Conservation (phyloP, 2,329 filamentous ascomycete species). For the Chaetomium globosum region DNA sequence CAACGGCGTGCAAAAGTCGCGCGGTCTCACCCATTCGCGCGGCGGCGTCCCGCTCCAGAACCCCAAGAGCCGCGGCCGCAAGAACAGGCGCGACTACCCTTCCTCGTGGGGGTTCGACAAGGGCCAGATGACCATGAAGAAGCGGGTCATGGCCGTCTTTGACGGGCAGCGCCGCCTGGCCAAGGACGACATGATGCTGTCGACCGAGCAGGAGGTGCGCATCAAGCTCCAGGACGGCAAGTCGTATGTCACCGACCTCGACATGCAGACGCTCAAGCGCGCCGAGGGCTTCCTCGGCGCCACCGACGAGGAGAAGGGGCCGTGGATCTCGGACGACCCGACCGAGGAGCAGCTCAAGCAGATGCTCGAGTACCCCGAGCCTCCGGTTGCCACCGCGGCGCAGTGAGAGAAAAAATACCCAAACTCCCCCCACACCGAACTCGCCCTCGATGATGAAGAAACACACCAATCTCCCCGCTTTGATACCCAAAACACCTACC, state of each 20-base stretch:
- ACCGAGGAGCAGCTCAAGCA: conserved; percentile 62
- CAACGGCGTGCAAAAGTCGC: conserved; percentile 65
- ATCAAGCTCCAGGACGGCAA: conserved; percentile 75
- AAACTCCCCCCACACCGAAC: not conserved
- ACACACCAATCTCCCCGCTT: conserved; percentile 6
- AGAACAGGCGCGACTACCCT: conserved; percentile 91
- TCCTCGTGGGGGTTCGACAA: conserved; percentile 90
- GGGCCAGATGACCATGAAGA: conserved; percentile 97
- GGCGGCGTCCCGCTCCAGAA: conserved; percentile 63
- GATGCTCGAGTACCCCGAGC: conserved; percentile 55
- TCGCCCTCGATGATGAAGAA: not conserved
- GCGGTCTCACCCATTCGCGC: conserved; percentile 76
- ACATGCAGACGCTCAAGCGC: conserved; percentile 84
- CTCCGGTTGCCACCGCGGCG: conserved; percentile 19
- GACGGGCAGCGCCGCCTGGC: conserved; percentile 84
- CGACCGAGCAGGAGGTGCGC: conserved; percentile 90
- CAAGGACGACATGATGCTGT: conserved; percentile 99
- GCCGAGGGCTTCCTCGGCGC: conserved; percentile 82
- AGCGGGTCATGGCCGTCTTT: conserved; percentile 90
- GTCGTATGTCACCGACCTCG: conserved; percentile 87
- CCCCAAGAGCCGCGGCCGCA: conserved; percentile 68
- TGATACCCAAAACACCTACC: conserved; percentile 16
- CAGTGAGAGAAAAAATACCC: conserved; percentile 19
- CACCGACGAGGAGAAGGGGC: conserved; percentile 83
- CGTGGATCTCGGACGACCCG: conserved; percentile 76